These are phyloP conservation scores for Penicillium expansum DNA, from an alignment of 2,329 filamentous ascomycete species.

Conservation along the genomic window DNA sequence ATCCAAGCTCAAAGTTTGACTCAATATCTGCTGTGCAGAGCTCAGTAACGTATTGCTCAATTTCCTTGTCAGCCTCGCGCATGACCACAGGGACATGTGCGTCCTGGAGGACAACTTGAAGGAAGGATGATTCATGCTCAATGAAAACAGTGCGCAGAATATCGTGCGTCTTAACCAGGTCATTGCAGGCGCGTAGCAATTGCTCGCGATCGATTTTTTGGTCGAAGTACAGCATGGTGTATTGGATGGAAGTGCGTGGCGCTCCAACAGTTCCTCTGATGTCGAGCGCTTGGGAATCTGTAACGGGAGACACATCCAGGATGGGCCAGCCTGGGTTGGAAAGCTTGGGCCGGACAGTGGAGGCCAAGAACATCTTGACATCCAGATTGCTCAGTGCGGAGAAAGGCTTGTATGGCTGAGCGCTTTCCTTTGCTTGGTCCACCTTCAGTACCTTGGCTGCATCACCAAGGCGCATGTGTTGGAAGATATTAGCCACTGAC, in stretches of 20 bases:
- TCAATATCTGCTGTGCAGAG: conserved; percentile 54
- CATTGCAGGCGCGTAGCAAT: conserved; percentile 41
- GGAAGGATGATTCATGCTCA: conserved; percentile 47
- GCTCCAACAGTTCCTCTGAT: conserved; percentile 57
- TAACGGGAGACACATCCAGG: conserved; percentile 55
- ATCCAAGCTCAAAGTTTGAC: conserved; percentile 54
- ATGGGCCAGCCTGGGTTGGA: conserved; percentile 50
- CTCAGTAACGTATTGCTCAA: conserved; percentile 49
- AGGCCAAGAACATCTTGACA: conserved; percentile 43
- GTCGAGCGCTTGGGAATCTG: conserved; percentile 59
- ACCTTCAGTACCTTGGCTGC: conserved; percentile 53
- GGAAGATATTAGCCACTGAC: conserved; percentile 52
- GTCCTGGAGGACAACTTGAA: conserved; percentile 55
- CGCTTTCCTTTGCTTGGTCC: conserved; percentile 26
- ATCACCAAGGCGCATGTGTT: conserved; percentile 47
- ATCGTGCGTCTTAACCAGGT: conserved; percentile 58
- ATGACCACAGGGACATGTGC: conserved; percentile 48
- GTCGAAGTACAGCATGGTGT: conserved; percentile 61
- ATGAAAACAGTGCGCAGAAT: conserved; percentile 65
- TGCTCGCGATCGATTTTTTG: conserved; percentile 46
- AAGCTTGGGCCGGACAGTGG: conserved; percentile 50
- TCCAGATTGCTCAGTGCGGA: conserved; percentile 46
- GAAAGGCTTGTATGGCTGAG: conserved; percentile 47
- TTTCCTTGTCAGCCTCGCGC: conserved; percentile 48
- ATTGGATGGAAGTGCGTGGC: conserved; percentile 62